These are phyloP conservation scores for Cladosporium sp. DNA, from an alignment of 2,329 filamentous ascomycete genomes.

Conservation along the genomic window DNA sequence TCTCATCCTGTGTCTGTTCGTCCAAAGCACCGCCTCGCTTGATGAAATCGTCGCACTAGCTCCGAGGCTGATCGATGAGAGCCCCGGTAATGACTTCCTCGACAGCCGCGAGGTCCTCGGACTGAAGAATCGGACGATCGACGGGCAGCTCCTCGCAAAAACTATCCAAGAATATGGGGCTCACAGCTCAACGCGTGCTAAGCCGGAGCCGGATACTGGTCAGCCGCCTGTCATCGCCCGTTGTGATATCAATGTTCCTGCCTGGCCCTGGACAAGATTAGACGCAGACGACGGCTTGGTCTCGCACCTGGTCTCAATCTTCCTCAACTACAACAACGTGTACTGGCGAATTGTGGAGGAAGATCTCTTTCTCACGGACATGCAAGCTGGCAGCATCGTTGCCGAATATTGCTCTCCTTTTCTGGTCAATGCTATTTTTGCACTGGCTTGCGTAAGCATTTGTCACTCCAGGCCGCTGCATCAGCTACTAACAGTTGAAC, in stretches of 20 bases:
- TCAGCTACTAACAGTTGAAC: too few species aligned
- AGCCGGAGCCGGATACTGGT: background rate
- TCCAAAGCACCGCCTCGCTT: conserved; percentile 14
- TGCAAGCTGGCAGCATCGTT: conserved; percentile 25
- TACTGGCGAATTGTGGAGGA: conserved; percentile 30
- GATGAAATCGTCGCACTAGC: conserved; percentile 11
- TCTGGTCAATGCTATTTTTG: background rate
- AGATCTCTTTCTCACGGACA: conserved; percentile 31
- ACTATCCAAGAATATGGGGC: background rate
- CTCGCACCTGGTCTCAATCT: conserved; percentile 28
- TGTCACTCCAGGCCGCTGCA: too few species aligned
- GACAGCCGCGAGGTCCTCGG: background rate
- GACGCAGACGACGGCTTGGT: conserved; percentile 24
- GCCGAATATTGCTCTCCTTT: conserved; percentile 22
- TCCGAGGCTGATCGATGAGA: background rate
- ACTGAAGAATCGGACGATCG: background rate
- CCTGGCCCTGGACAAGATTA: conserved; percentile 28
- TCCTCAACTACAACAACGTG: conserved; percentile 17
- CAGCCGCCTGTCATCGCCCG: background rate
- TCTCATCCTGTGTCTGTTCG: conserved; percentile 9
- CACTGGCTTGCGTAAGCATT: background rate
- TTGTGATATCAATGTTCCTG: conserved; percentile 21
- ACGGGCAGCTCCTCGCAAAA: background rate
- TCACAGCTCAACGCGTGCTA: background rate
- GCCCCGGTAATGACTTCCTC: background rate